Evolutionary conservation across 2,329 filamentous ascomycete genomes (phyloP).

Genomic region (Helicocarpus griseus): DNA sequence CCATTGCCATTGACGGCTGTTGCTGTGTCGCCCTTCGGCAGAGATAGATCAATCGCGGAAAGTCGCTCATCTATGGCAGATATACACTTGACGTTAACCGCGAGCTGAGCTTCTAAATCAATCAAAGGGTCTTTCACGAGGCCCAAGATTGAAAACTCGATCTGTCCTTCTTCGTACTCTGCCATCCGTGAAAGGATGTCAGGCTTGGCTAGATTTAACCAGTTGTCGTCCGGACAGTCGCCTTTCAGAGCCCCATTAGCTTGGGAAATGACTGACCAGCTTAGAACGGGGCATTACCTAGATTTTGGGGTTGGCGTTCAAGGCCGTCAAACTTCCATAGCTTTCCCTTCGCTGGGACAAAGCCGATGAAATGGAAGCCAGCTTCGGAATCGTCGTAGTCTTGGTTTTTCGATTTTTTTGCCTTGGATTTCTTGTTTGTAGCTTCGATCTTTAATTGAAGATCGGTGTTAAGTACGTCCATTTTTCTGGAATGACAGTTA

Average conservation of each 20-base stretch:
- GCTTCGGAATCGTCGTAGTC: conserved; percentile 46
- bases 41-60: not conserved
- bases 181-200: conserved; percentile 60
- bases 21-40: conserved; percentile 14
- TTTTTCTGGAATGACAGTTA: conserved; percentile 41
- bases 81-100: conserved; percentile 38
- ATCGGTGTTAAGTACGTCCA: conserved; percentile 67
- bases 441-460: conserved; percentile 46
- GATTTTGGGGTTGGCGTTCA: conserved; percentile 56
- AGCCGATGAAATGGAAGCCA: conserved; percentile 81
- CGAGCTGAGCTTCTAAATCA: conserved; percentile 35
- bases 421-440: conserved; percentile 27
- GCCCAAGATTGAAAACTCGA: conserved; percentile 70
- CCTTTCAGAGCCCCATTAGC: too few relatives aligned
- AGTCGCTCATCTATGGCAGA: conserved; percentile 27
- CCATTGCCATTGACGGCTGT: conserved; percentile 7
- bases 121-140: conserved; percentile 58
- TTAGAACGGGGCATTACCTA: too few relatives aligned
- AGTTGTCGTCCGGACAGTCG: conserved; percentile 43
- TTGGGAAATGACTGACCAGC: too few relatives aligned
- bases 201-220: conserved; percentile 56
- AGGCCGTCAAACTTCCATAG: conserved; percentile 89
- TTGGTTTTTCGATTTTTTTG: conserved; percentile 29
- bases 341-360: conserved; percentile 62
- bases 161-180: conserved; percentile 53